Base-by-base conservation (phyloP, 495 filamentous ascomycete genomes). In the Hypoxylon crocopeplum region DNA sequence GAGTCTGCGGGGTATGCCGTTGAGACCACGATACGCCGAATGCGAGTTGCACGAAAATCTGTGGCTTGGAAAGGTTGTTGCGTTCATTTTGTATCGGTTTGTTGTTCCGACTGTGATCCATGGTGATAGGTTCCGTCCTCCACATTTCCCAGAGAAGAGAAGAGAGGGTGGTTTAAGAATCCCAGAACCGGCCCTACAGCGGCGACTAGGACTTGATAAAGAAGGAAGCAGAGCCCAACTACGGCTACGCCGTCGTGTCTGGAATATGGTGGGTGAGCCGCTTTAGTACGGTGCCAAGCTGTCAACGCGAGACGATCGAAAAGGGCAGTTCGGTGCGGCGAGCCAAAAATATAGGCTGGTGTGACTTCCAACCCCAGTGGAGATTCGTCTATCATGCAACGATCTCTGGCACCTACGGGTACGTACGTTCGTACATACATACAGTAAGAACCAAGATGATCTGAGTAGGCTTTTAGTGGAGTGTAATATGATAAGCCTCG, bases 11-110 rank as follows among this genome's bases (percentile, higher is more conserved):
- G 2, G 67, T 47, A 21, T 75, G 69, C 17, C 69, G 71, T 11
- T 59, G 54, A 33, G 64, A 65, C 74, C 72, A 80, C 1, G 77
- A 79, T 17, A 80, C 64, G 25, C 77, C 71, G 27, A 78, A 77
- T 48, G 75, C 75, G 49, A 80, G 54, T 20, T 78, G 75, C 1
- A 80, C 62, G 36, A 78, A 79, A 22, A 80, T 61, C 33, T 78
- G 75, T 38, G 78, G 78, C 17, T 45, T 73, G 49, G 48, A 50
- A 20, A 57, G 54, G 38, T 41, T 49, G 42, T 20, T 51, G 36
- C 58, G 64, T 48, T 68, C 46, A 20, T 62, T 59, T 20, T 57
- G 48, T 50, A 66, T 60, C 39, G 60, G 50, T n/a, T n/a, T n/a
- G 27, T 36, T 57, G 34, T 60, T 61, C 30, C 54, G 60, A 46